Conservation (phyloP, 176 grass and related monocot genomes). For the Ampelocalamus luodianensis region DNA sequence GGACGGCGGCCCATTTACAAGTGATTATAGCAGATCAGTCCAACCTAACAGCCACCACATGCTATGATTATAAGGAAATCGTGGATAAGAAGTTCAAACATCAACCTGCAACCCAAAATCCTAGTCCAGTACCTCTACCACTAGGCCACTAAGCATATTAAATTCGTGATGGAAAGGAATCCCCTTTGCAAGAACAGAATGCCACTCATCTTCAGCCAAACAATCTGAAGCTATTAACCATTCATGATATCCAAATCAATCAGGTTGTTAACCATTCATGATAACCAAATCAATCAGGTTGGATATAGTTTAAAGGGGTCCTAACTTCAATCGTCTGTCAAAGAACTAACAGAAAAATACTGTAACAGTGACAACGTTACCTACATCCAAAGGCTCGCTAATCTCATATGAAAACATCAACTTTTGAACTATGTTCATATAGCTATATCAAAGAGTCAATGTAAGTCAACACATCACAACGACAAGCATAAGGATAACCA, state of each 20-base stretch:
- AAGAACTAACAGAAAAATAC: not conserved
- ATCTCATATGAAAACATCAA: not conserved
- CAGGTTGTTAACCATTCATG: not conserved
- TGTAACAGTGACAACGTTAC: not conserved
- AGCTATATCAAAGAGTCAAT: not conserved
- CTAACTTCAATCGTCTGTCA: not conserved
- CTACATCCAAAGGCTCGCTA: not conserved
- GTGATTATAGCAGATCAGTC: not conserved
- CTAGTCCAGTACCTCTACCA: not conserved
- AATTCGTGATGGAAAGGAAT: not conserved
- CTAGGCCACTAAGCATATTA: not conserved
- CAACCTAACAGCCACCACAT: not conserved
- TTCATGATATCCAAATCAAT: not conserved
- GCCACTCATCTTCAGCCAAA: not conserved
- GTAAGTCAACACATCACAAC: not conserved
- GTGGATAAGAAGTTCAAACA: not conserved
- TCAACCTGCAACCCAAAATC: not conserved
- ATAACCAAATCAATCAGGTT: not conserved
- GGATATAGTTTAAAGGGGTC: not conserved
- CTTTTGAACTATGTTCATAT: not conserved
- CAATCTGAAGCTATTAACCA: not conserved
- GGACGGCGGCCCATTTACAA: not conserved
- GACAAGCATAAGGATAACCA: not conserved
- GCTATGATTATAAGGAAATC: not conserved
- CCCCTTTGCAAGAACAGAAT: constrained; percentile 1